phyloP scores from a whole-genome alignment of 225 moss, liverwort and hornwort genomes.

The Physcomitrium patens region DNA sequence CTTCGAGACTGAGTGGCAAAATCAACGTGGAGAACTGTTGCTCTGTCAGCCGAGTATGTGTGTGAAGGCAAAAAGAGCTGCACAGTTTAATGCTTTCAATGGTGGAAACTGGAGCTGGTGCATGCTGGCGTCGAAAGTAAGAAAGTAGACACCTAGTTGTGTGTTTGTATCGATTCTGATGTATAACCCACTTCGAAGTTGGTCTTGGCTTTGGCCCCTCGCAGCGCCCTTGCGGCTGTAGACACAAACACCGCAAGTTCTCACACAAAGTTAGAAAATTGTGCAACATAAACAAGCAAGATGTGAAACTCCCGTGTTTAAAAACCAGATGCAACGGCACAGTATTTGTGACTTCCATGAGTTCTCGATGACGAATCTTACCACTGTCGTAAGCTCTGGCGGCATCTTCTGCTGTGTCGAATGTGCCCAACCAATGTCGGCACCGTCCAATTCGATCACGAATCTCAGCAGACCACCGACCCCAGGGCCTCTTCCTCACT shows the following conservation, averaged over 20 bases:
- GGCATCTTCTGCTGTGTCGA: slow-evolving; percentile 80
- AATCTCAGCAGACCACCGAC: slow-evolving; percentile 81
- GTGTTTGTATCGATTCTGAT: neutral
- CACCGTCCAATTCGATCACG: slow-evolving; percentile 77
- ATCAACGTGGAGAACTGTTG: neutral
- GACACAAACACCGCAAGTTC: neutral
- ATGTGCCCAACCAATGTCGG: slow-evolving; percentile 79
- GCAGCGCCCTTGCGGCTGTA: slow-evolving; percentile 66
- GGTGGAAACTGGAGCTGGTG: too few relatives aligned
- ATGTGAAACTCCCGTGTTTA: too few relatives aligned
- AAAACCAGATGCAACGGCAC: too few relatives aligned
- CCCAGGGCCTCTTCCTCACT: slow-evolving; percentile 81
- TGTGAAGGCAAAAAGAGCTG: neutral
- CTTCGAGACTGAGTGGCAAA: neutral
- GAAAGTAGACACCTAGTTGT: neutral
- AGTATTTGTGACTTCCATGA: too few relatives aligned
- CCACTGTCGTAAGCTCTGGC: slow-evolving; percentile 70
- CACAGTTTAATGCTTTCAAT: too few relatives aligned
- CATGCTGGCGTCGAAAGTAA: slow-evolving; percentile 43
- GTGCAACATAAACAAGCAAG: neutral
- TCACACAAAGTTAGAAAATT: neutral
- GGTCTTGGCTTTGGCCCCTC: slow-evolving; percentile 64
- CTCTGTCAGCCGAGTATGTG: too few relatives aligned
- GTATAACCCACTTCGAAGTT: slow-evolving; percentile 6
- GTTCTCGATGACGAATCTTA: neutral